Base-by-base conservation (phyloP, 2,329 filamentous ascomycete genomes). In the Cladosporium cucumerinum region DNA sequence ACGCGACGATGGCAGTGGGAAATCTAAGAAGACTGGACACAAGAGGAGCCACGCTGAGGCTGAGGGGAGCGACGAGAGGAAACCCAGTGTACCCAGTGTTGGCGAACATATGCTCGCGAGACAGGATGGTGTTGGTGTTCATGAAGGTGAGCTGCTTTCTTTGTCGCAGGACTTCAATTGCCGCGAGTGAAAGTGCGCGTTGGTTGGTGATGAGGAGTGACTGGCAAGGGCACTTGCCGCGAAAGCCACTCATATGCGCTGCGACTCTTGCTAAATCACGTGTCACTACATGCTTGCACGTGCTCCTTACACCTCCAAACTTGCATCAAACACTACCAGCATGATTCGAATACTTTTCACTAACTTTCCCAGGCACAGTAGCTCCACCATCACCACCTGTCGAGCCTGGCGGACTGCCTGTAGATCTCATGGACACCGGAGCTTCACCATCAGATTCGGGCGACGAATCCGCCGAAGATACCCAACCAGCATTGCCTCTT, bases 41-140 rank as follows among this genome's bases (percentile, higher is more conserved):
- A 75, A 74, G 70, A 66, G 71, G 28, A 70, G 65, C 57, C 69
- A 70, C 36, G 74, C 74, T 80, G 73, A 75, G 59, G 48, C 58
- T n/a, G 61, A 72, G 70, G 66, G 72, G 82, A 86, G 74, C 79
- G 89, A 69, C 93, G 93, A 91, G 81, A 88, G 90, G 75, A 93
- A 92, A 78, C 90, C 89, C 65, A 82, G 86, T 51, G 61, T 72
- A 65, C 72, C 73, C 5, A 81, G 82, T 36, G 83, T 87, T 68
- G 87, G 87, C 54, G 87, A 87, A 16, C 87, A 89, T 78, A 85
- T 84, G 61, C 65, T 89, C 30, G 83, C 86, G 11, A 80, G 86
- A 68, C 87, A 90, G 78, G 87, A 90, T 77, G 87, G 87, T 8
- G 80, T 82, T 21, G 85, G 86, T 66, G 78, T 82, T 14, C 82